Evolutionary conservation across 2,329 filamentous ascomycete species (phyloP).

Genomic region (Neodidymelliopsis sp.): DNA sequence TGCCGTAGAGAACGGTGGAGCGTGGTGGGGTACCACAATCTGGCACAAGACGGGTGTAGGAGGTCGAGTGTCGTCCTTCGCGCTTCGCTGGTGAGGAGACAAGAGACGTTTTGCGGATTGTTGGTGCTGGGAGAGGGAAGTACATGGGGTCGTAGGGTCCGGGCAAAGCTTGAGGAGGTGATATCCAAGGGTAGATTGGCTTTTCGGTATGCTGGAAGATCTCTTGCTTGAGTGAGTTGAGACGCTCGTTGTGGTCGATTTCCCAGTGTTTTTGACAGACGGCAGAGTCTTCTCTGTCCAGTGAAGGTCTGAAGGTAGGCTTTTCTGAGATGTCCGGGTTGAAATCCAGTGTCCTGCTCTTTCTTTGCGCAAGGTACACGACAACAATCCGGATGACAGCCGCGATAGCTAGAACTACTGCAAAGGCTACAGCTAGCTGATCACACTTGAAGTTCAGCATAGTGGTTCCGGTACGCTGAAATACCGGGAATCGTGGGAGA

Average conservation of each 20-base stretch:
- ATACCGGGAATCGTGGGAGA: conserved; percentile 12
- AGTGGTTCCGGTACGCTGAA: neutral
- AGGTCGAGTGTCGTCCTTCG: conserved; percentile 20
- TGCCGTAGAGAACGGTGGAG: conserved; percentile 31
- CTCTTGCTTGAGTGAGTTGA: conserved; percentile 21
- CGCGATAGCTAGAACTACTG: neutral
- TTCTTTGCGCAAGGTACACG: neutral
- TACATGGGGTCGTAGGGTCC: conserved; percentile 47
- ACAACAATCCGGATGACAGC: neutral
- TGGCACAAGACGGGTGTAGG: conserved; percentile 40
- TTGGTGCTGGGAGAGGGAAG: conserved; percentile 44
- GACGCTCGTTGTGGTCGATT: conserved; percentile 16
- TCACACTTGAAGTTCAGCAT: neutral
- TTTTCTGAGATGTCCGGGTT: conserved; percentile 1
- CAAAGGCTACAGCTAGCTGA: neutral
- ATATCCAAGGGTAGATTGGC: conserved; percentile 45
- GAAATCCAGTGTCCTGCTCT: neutral
- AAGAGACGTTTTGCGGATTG: conserved; percentile 29
- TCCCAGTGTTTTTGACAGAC: conserved; percentile 20
- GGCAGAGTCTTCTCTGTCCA: conserved; percentile 8
- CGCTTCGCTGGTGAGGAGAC: conserved; percentile 8
- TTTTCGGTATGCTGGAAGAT: conserved; percentile 18
- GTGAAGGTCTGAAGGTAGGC: neutral
- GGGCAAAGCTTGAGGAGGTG: conserved; percentile 41
- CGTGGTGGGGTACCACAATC: conserved; percentile 26